A percentile compares a stretch with the other conserved stretches of the same genome.
These are phyloP conservation scores for Furcasterigmium furcatum DNA, from an alignment of 2,329 filamentous ascomycete genomes.

Conservation along the genomic window DNA sequence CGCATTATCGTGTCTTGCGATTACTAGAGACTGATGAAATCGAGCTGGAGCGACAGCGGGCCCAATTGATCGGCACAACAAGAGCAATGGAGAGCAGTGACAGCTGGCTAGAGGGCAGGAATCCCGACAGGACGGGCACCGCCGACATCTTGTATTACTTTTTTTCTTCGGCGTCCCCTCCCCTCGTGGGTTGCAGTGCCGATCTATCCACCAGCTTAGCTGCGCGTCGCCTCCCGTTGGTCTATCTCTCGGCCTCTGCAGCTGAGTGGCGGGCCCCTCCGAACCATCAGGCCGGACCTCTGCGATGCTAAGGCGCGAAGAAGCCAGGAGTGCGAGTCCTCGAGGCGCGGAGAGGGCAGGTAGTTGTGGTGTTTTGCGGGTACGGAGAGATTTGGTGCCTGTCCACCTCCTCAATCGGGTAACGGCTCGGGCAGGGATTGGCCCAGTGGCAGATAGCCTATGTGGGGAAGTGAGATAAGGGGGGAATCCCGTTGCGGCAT, in stretches of 20 bases:
- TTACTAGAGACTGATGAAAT: too few species aligned
- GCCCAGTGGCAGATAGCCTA: not conserved
- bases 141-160: not conserved
- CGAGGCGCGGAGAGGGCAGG: not conserved
- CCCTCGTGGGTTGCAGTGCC: not conserved
- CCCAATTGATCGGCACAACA: not conserved
- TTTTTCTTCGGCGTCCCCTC: not conserved
- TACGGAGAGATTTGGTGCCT: conserved; percentile 1
- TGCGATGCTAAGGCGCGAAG: not conserved
- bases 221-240: not conserved
- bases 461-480: not conserved
- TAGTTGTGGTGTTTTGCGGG: not conserved
- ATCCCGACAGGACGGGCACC: not conserved
- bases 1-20: not conserved
- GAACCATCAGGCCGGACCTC: conserved; percentile 1
- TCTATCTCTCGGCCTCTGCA: not conserved
- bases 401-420: conserved; percentile 2
- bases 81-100: not conserved
- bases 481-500: not conserved
- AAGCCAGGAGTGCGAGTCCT: too few species aligned
- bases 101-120: not conserved
- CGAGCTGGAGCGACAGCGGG: not conserved
- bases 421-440: not conserved
- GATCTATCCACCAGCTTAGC: not conserved
- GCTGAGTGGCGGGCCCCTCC: conserved; percentile 2